Base-by-base conservation (phyloP, 352 stramenopile species). In the Pythium oligandrum region DNA sequence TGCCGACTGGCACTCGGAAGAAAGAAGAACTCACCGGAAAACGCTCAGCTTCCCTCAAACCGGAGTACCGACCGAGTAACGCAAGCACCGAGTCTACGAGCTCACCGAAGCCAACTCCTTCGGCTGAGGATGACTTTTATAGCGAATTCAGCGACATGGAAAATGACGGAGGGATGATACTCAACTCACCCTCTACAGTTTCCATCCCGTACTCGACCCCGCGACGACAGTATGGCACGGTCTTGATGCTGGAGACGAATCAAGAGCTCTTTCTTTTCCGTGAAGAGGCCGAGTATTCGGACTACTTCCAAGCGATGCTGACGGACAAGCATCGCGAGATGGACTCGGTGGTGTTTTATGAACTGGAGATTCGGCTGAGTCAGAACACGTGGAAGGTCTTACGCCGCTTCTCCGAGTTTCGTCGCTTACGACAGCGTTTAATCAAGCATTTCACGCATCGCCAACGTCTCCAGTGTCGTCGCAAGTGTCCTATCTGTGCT, bases 281-380 rank as follows among this genome's bases (percentile, higher is more conserved):
- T 2, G 78, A 89, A 39, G 75, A 90, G 51, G 78, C 81, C 30
- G 81, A 91, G 60, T 91, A 91, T 61, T 91, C 81, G 36, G 81
- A 91, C 52, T 89, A 91, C 64, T 55, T 91, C 46, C 65, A 61
- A 5, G 71, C 73, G 34, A 42, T 58, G 6, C 39, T 86, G 40
- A 84, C 71, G 0, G 65, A 73, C 3, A 51, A 71, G 4, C 80
- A 88, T 53, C 49, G 67, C 9, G 66, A 86, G 43, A 59, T 71
- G 32, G 71, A 89, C 44, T 63, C 68, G 8, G 70, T 88, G 12
- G 73, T 89, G 9, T 85, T 77, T 42, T 91, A 91, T 40, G 63
- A 81, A 36, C n/a, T 91, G 26, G 70, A 88, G 50, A 62, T 88
- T 9, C 75, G 82, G 55, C 56, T 91, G 26, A 84, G 75, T 44